These are phyloP conservation scores for Graphilbum ipis-grandicollis DNA, from an alignment of 2,329 filamentous ascomycete species.

Conservation along the genomic window DNA sequence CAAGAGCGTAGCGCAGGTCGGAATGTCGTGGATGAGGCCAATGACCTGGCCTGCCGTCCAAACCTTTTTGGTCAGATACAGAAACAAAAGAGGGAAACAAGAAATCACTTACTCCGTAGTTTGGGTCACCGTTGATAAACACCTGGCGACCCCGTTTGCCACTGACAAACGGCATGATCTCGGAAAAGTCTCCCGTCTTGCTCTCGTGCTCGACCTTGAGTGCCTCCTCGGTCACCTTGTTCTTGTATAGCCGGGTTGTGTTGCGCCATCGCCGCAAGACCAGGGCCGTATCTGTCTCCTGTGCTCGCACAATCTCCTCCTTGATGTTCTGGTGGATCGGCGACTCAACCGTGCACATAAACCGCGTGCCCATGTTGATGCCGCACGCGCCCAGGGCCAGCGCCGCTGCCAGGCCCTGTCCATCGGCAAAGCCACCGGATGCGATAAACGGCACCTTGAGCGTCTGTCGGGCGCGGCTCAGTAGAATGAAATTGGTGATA, in stretches of 20 bases:
- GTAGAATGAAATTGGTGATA: conserved; percentile 79
- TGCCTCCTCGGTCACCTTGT: conserved; percentile 71
- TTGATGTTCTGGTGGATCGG: conserved; percentile 92
- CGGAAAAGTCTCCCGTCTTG: conserved; percentile 70
- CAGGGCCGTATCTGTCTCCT: conserved; percentile 82
- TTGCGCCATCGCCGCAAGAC: conserved; percentile 86
- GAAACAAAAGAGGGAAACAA: too few relatives aligned
- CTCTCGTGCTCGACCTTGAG: conserved; percentile 72
- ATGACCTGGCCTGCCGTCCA: conserved; percentile 98
- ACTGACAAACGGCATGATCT: conserved; percentile 74
- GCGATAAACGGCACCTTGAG: conserved; percentile 86
- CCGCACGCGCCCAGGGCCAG: conserved; percentile 80
- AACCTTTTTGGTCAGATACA: too few relatives aligned
- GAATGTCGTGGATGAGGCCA: conserved; percentile 68
- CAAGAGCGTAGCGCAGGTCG: conserved; percentile 53
- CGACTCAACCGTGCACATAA: conserved; percentile 90
- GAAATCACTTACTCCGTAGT: conserved; percentile 57
- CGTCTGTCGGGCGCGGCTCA: conserved; percentile 68
- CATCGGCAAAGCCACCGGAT: conserved; percentile 88
- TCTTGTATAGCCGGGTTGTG: conserved; percentile 73
- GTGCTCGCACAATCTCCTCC: conserved; percentile 70
- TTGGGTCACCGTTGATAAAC: conserved; percentile 78
- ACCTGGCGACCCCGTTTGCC: conserved; percentile 84
- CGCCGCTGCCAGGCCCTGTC: conserved; percentile 80
- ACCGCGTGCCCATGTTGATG: conserved; percentile 96